A percentile compares a stretch with the other conserved stretches of the same genome.
Conservation (phyloP, 2,329 filamentous ascomycete genomes). For the Cytospora mali region DNA sequence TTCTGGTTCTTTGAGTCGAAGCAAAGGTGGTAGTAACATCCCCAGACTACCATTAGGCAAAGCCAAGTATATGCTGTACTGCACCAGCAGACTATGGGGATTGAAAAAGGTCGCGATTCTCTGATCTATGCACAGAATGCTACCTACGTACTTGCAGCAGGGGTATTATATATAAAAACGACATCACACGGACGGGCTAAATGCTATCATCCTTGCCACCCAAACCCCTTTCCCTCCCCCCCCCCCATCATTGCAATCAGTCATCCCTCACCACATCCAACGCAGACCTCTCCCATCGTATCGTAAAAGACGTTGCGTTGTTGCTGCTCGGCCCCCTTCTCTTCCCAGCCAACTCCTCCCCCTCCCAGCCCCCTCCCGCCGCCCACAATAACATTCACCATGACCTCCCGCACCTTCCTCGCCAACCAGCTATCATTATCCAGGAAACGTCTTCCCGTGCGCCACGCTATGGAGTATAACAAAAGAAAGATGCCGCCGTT, state of each 20-base stretch:
- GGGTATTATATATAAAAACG: slow-evolving; percentile 22
- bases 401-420: slow-evolving; percentile 9
- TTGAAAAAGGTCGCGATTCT: background rate
- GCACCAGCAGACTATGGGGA: background rate
- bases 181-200: background rate
- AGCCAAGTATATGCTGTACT: background rate
- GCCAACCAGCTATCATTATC: slow-evolving; percentile 18
- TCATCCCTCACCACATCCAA: background rate
- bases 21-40: too few species aligned
- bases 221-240: background rate
- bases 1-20: too few species aligned
- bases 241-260: background rate
- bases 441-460: slow-evolving; percentile 20
- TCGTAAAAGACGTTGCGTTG: background rate
- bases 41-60: background rate
- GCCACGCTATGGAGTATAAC: slow-evolving; percentile 29
- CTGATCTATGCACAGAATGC: slow-evolving; percentile 11
- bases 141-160: slow-evolving; percentile 17
- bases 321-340: background rate
- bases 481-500: slow-evolving; percentile 23
- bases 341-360: background rate
- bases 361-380: background rate
- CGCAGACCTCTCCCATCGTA: background rate
- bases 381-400: background rate
- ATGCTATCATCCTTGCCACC: background rate